These are phyloP conservation scores for Parastagonospora avenae DNA, from an alignment of 2,329 filamentous ascomycete species.

Conservation along the genomic window DNA sequence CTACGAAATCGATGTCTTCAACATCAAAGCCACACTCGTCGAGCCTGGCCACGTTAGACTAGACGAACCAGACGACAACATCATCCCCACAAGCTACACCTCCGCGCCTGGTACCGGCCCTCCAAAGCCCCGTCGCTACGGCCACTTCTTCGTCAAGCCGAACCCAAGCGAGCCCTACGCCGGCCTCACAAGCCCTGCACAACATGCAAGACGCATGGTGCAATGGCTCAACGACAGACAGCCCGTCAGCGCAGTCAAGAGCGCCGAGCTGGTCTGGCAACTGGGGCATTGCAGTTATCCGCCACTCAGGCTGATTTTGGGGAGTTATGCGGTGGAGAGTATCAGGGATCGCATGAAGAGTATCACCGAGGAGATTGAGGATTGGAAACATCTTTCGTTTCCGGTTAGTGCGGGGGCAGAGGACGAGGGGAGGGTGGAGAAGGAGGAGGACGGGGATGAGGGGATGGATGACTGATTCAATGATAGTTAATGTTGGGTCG, in stretches of 20 bases:
- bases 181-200: constrained; percentile 76
- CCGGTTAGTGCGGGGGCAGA: constrained; percentile 23
- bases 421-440: constrained; percentile 23
- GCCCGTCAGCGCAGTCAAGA: constrained; percentile 90
- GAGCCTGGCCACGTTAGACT: constrained; percentile 87
- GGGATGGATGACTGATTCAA: neutral
- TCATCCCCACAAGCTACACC: constrained; percentile 20
- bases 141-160: constrained; percentile 89
- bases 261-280: constrained; percentile 91
- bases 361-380: constrained; percentile 77
- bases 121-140: constrained; percentile 73
- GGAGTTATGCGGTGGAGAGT: constrained; percentile 94
- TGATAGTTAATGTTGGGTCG: too few species aligned
- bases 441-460: constrained; percentile 30
- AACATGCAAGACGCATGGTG: constrained; percentile 88
- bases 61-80: constrained; percentile 72
- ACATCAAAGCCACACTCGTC: constrained; percentile 91
- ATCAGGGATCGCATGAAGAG: constrained; percentile 87
- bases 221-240: constrained; percentile 94
- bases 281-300: constrained; percentile 94
- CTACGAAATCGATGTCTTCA: constrained; percentile 90
- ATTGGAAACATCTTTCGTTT: constrained; percentile 35
- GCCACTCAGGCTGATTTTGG: constrained; percentile 82
- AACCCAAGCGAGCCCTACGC: constrained; percentile 78
- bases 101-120: constrained; percentile 38